phyloP scores from a whole-genome alignment of 192 early-diverging fungal species.

The Coemansia sp. region DNA sequence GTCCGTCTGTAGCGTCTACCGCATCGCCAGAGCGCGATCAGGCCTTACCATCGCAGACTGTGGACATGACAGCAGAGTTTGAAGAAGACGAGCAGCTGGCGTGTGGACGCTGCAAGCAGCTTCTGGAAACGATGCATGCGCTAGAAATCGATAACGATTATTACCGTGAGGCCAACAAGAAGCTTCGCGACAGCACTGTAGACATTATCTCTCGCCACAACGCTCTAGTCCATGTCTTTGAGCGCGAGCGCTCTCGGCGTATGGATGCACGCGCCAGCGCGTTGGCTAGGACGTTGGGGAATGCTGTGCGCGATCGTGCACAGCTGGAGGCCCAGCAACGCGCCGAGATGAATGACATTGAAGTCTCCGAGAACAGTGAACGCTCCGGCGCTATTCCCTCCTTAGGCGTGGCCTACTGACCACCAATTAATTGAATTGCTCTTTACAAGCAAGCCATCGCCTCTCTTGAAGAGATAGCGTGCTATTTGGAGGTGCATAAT shows the following conservation, averaged over 20 bases:
- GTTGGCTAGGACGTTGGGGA: conserved; percentile 27
- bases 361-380: background rate
- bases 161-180: conserved; percentile 55
- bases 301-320: conserved; percentile 36
- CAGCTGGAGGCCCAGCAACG: conserved; percentile 34
- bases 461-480: too few relatives aligned
- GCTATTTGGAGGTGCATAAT: too few relatives aligned
- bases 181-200: conserved; percentile 39
- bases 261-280: conserved; percentile 22
- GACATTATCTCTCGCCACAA: conserved; percentile 53
- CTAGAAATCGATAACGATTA: conserved; percentile 56
- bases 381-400: background rate
- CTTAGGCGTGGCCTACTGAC: background rate
- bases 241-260: conserved; percentile 37
- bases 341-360: conserved; percentile 4
- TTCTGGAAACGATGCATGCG: conserved; percentile 32
- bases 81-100: background rate
- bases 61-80: background rate
- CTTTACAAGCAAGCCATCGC: too few relatives aligned
- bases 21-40: background rate
- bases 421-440: too few relatives aligned
- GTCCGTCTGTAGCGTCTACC: conserved; percentile 14
- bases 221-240: conserved; percentile 47
- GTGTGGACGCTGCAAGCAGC: conserved; percentile 44
- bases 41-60: background rate